phyloP scores from a whole-genome alignment of 495 filamentous ascomycete species.

The Massariosphaeria phaeospora region DNA sequence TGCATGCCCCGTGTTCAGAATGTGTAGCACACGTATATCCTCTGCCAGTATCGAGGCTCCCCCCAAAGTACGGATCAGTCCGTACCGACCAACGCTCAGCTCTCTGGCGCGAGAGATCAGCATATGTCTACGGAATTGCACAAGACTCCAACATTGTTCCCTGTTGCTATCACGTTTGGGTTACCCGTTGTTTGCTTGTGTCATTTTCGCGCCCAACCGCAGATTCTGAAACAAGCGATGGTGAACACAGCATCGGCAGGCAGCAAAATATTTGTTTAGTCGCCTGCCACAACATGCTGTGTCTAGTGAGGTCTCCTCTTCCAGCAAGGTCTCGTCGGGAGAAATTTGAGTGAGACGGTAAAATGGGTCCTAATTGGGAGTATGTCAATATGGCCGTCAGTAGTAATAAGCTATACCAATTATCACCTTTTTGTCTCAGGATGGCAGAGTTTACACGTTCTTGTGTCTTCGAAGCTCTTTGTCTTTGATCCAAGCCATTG shows the following conservation, averaged over 20 bases:
- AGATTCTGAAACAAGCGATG: slow-evolving; percentile 8
- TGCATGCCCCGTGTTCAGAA: slow-evolving; percentile 10
- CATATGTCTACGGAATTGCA: too few relatives aligned
- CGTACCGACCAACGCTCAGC: not conserved
- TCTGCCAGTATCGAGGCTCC: slow-evolving; percentile 10
- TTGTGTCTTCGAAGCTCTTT: not conserved
- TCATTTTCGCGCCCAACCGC: not conserved
- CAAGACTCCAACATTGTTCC: not conserved
- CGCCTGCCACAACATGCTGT: slow-evolving; percentile 3
- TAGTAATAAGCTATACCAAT: too few relatives aligned
- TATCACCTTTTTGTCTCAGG: slow-evolving; percentile 1
- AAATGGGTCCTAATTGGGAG: not conserved
- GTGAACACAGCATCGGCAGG: slow-evolving; percentile 8
- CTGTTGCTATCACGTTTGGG: not conserved
- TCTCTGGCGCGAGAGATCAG: not conserved
- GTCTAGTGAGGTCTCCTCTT: not conserved
- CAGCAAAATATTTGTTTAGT: not conserved
- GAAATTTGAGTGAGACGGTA: not conserved
- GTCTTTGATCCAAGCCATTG: slow-evolving; percentile 19
- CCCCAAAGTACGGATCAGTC: slow-evolving; percentile 17
- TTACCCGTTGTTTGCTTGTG: not conserved
- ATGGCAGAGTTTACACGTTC: slow-evolving; percentile 4
- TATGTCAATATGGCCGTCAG: too few relatives aligned
- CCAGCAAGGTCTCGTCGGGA: not conserved
- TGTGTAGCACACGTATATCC: slow-evolving; percentile 8